These are phyloP conservation scores for Tephrocybe sp. DNA, from an alignment of 768 basidiomycete genomes.

Conservation along the genomic window DNA sequence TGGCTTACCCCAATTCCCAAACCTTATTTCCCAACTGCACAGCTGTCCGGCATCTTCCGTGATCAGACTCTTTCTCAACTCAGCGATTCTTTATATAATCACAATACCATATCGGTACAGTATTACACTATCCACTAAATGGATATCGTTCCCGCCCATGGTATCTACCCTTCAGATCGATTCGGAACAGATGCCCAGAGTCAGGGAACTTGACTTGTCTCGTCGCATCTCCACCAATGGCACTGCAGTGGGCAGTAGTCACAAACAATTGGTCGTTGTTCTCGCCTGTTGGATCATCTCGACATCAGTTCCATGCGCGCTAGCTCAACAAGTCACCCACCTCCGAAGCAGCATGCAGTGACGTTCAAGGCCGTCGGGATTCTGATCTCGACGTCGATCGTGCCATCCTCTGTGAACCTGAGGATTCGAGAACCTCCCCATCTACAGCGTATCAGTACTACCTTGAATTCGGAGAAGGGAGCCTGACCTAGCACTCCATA, in stretches of 20 bases:
- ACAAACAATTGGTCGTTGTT: constrained; percentile 65
- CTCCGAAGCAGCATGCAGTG: constrained; percentile 72
- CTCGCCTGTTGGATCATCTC: constrained; percentile 38
- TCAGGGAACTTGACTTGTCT: constrained; percentile 51
- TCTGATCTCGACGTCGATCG: constrained; percentile 52
- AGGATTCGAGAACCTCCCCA: constrained; percentile 66
- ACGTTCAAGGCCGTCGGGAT: constrained; percentile 66
- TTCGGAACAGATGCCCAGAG: constrained; percentile 55
- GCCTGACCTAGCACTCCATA: constrained; percentile 61
- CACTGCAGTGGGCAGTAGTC: constrained; percentile 61
- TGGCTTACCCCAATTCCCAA: constrained; percentile 39
- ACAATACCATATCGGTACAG: not conserved
- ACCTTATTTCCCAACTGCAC: constrained; percentile 46
- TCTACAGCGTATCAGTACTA: constrained; percentile 30
- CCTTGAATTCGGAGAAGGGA: constrained; percentile 1
- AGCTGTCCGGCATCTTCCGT: constrained; percentile 42
- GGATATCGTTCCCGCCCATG: constrained; percentile 34
- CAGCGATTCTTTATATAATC: constrained; percentile 6
- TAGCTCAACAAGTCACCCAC: constrained; percentile 27
- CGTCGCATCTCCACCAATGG: constrained; percentile 51
- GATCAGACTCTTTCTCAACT: constrained; percentile 2
- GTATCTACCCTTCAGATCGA: constrained; percentile 46
- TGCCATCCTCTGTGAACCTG: constrained; percentile 54
- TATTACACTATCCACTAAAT: constrained; percentile 29
- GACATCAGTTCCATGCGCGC: not conserved